These are phyloP conservation scores for Taphrina sp. DNA, from an alignment of 1,139 yeast species.

Conservation along the genomic window DNA sequence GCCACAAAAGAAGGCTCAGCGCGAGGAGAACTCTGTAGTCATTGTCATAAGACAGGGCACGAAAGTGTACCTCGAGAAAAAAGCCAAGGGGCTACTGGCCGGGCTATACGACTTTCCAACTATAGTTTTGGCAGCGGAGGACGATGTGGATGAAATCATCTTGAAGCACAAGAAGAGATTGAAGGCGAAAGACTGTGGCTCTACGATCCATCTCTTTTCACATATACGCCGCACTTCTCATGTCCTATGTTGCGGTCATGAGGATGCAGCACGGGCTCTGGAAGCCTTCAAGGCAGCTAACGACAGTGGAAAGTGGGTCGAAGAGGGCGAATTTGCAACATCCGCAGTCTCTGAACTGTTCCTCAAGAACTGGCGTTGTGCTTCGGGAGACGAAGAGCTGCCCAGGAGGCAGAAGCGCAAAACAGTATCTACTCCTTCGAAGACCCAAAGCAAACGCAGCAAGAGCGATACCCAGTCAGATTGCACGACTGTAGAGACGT, in stretches of 20 bases:
- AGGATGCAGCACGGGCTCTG: not conserved
- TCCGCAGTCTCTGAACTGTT: conserved; percentile 23
- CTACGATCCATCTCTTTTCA: conserved; percentile 31
- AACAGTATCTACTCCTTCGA: no score
- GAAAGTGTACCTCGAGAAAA: conserved; percentile 29
- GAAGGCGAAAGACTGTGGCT: not conserved
- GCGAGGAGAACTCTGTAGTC: conserved; percentile 27
- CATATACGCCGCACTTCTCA: conserved; percentile 31
- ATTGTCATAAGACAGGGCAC: conserved; percentile 12
- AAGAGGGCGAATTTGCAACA: not conserved
- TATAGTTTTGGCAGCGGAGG: conserved; percentile 7
- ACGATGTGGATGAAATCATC: not conserved
- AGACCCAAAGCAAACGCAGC: no score
- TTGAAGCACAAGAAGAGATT: conserved; percentile 4
- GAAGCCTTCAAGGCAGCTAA: conserved; percentile 7
- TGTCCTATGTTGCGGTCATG: conserved; percentile 2
- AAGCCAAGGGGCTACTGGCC: conserved; percentile 34
- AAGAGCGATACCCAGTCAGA: no score
- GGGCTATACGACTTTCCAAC: conserved; percentile 36
- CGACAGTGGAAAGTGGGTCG: conserved; percentile 18
- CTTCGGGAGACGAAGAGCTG: no score
- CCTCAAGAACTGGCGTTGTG: conserved; percentile 20
- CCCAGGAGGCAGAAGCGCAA: no score
- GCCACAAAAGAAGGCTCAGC: conserved; percentile 24
- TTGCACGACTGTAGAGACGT: no score